Base-by-base conservation (phyloP, 176 grass and related monocot species). In the Carex littledalei region DNA sequence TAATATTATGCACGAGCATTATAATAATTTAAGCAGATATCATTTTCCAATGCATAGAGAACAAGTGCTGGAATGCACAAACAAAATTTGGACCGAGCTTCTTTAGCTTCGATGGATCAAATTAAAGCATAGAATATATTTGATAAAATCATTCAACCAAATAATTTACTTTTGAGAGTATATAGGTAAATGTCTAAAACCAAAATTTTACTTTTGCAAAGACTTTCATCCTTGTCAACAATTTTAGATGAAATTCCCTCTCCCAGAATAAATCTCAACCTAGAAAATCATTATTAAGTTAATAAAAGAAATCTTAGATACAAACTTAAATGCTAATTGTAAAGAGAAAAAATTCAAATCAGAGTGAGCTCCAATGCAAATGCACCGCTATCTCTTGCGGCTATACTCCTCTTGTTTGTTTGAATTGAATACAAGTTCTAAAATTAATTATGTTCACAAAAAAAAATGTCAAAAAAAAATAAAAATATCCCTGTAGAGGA, bases 361-460 rank as follows among this genome's bases (percentile, higher is more conserved):
- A 91, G 95, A 72, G 86, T 41, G 66, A 98, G 95, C 79, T 98
- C 95, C 93, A 91, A 98, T 86, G 88, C 18, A 84, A 98, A 98
- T 37, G 93, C 80, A 6, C 91, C 93, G 1, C 83, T 85, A 68
- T 95, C 79, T 45, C 75, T 86, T 87, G 93, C 93, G 17, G 88
- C 82, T 93, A 93, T 69, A 84, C 89, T 91, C 68, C 87, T 87
- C 88, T 95, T 87, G 80, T 98, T 98, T 83, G 91, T 95, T 74
- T 88, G 88, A 72, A 95, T 89, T 29, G 95, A 79, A 89, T 90
- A 95, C 39, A 87, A 87, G 91, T 98, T 93, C 95, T 98, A 86
- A 20, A 88, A 10, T 31, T 69, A 88, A 63, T 26, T 29, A 26
- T 3, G 17, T 53, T 29, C 22, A 54, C 43, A 50, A 1, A 34